These are phyloP conservation scores for Cordyceps cateniannulata DNA, from an alignment of 2,329 filamentous ascomycete genomes.

Conservation along the genomic window DNA sequence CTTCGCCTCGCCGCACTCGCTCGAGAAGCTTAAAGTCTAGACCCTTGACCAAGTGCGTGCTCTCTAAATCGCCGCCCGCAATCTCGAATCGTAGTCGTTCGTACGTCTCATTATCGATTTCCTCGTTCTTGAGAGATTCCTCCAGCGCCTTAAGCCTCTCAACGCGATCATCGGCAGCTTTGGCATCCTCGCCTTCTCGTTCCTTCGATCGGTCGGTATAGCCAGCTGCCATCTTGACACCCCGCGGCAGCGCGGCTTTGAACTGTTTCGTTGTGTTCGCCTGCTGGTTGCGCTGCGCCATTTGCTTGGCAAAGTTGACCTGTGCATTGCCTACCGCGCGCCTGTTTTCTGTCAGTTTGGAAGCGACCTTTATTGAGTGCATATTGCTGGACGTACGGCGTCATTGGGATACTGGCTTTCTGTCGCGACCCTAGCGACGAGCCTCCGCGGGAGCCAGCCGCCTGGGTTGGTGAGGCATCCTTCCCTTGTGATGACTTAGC, in stretches of 20 bases:
- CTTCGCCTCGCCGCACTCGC: slow-evolving; percentile 61
- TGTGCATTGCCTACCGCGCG: slow-evolving; percentile 53
- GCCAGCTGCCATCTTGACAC: slow-evolving; percentile 69
- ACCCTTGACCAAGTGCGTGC: slow-evolving; percentile 86
- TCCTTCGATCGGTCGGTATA: slow-evolving; percentile 77
- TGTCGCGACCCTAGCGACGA: slow-evolving; percentile 66
- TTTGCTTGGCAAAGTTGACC: slow-evolving; percentile 74
- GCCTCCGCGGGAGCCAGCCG: slow-evolving; percentile 20
- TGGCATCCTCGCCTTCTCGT: slow-evolving; percentile 48
- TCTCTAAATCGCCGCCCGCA: slow-evolving; percentile 70
- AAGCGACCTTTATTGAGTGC: not conserved
- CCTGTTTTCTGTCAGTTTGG: slow-evolving; percentile 30
- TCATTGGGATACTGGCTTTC: slow-evolving; percentile 85
- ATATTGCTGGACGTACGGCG: slow-evolving; percentile 55
- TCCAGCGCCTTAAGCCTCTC: slow-evolving; percentile 71
- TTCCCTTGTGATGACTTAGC: slow-evolving; percentile 32
- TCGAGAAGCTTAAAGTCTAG: slow-evolving; percentile 78
- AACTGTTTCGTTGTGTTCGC: slow-evolving; percentile 61
- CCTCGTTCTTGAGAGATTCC: slow-evolving; percentile 71
- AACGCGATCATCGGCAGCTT: slow-evolving; percentile 48
- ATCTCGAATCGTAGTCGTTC: slow-evolving; percentile 69
- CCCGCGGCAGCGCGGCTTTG: slow-evolving; percentile 74
- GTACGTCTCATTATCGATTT: slow-evolving; percentile 77
- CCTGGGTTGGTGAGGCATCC: slow-evolving; percentile 38
- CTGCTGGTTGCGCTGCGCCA: slow-evolving; percentile 63